phyloP scores from a whole-genome alignment of 805 yeast species.

The Candida taoyuanica region DNA sequence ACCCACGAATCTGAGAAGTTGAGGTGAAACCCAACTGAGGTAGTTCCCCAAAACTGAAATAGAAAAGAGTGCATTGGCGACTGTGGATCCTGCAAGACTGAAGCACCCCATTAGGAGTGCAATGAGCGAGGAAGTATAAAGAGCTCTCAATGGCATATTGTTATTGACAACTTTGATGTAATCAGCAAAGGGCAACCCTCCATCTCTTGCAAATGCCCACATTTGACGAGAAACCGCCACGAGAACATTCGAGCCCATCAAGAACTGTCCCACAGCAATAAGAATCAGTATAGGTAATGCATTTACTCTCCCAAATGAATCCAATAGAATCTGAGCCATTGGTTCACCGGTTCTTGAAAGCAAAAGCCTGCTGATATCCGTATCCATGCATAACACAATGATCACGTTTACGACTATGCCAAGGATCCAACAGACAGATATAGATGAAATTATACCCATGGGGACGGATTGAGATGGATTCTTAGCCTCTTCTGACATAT shows the following conservation, averaged over 20 bases:
- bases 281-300: constrained; percentile 59
- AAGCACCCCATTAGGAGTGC: constrained; percentile 36
- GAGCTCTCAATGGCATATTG: constrained; percentile 58
- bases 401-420: constrained; percentile 56
- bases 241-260: constrained; percentile 59
- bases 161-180: constrained; percentile 54
- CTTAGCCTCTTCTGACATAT: constrained; percentile 67
- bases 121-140: constrained; percentile 36
- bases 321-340: constrained; percentile 59
- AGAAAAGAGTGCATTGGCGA: constrained; percentile 42
- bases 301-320: constrained; percentile 60
- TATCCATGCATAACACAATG: constrained; percentile 48
- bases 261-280: constrained; percentile 54
- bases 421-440: constrained; percentile 48
- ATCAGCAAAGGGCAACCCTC: constrained; percentile 60
- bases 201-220: constrained; percentile 74
- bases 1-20: constrained; percentile 35
- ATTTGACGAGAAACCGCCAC: constrained; percentile 63
- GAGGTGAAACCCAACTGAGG: constrained; percentile 39
- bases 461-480: constrained; percentile 63
- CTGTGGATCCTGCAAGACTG: constrained; percentile 36
- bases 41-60: constrained; percentile 40
- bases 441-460: constrained; percentile 57
- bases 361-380: constrained; percentile 40
- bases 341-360: constrained; percentile 50